Conservation (phyloP, 2,329 filamentous ascomycete species). For the Calycina marina region DNA sequence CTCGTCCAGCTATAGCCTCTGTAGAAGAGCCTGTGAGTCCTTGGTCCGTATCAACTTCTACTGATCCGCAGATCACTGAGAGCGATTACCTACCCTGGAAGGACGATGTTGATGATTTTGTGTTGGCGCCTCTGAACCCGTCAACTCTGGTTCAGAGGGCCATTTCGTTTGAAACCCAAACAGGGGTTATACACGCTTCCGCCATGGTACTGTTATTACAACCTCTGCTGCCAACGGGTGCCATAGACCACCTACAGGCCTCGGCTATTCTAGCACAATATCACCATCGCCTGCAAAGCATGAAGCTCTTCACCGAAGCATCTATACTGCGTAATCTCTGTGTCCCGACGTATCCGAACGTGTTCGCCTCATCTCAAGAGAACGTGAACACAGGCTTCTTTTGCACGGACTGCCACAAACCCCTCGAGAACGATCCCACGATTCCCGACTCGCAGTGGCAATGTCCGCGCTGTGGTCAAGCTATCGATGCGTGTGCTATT, state of each 20-base stretch:
- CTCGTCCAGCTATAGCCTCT: slow-evolving; percentile 1
- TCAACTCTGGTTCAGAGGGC: slow-evolving; percentile 37
- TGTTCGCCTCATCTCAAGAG: slow-evolving; percentile 40
- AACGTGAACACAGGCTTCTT: slow-evolving; percentile 37
- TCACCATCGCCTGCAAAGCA: slow-evolving; percentile 41
- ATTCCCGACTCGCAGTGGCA: slow-evolving; percentile 33
- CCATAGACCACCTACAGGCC: slow-evolving; percentile 42
- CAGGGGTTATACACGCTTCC: slow-evolving; percentile 42
- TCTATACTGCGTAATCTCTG: slow-evolving; percentile 46
- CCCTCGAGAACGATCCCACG: slow-evolving; percentile 27
- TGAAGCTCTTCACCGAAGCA: slow-evolving; percentile 45
- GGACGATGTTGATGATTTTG: slow-evolving; percentile 40
- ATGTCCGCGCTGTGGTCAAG: slow-evolving; percentile 40
- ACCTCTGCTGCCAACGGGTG: slow-evolving; percentile 37
- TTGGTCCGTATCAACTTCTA: slow-evolving; percentile 10
- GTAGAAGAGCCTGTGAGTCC: slow-evolving; percentile 2
- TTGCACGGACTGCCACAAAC: slow-evolving; percentile 41
- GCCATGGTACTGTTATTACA: slow-evolving; percentile 45
- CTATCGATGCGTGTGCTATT: slow-evolving; percentile 42
- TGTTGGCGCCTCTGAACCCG: slow-evolving; percentile 39
- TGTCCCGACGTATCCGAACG: slow-evolving; percentile 34
- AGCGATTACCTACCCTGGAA: slow-evolving; percentile 45
- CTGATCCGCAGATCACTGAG: slow-evolving; percentile 30
- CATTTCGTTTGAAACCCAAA: slow-evolving; percentile 39
- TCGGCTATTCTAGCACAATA: slow-evolving; percentile 42